Percentiles rank a stretch among this genome's conserved stretches.
Evolutionary conservation across 495 filamentous ascomycete genomes (phyloP).

Genomic region (Penicillium daleae): DNA sequence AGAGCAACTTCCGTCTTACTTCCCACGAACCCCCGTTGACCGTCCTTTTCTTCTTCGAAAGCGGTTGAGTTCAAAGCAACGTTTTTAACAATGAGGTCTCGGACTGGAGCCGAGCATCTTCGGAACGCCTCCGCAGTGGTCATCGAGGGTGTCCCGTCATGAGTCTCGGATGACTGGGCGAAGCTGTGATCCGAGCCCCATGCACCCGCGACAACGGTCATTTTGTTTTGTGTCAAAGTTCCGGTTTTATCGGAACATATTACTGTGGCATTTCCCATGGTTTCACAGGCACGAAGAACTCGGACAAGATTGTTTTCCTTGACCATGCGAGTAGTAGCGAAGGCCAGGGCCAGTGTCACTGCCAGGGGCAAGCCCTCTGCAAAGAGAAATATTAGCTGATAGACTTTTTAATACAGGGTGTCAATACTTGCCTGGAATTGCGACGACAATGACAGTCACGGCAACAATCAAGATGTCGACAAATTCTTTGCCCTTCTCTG

Average conservation of each 20-base stretch:
- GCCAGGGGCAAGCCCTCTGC: constrained; percentile 67
- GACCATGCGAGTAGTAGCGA: constrained; percentile 70
- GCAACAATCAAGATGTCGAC: constrained; percentile 70
- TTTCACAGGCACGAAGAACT: constrained; percentile 67
- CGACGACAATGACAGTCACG: constrained; percentile 72
- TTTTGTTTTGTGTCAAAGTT: constrained; percentile 72
- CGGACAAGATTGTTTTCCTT: constrained; percentile 73
- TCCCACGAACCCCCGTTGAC: constrained; percentile 61
- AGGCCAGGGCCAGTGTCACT: constrained; percentile 70
- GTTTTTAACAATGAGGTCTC: constrained; percentile 59
- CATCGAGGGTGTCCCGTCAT: constrained; percentile 19
- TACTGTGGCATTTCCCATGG: constrained; percentile 73
- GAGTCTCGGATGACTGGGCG: constrained; percentile 39
- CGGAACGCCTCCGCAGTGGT: constrained; percentile 41
- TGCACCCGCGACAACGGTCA: constrained; percentile 69
- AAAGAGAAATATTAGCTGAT: constrained; percentile 18
- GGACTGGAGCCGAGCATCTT: constrained; percentile 43
- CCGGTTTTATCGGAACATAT: constrained; percentile 75
- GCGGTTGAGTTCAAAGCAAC: constrained; percentile 70
- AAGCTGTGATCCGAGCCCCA: constrained; percentile 59
- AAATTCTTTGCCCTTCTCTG: constrained; percentile 65
- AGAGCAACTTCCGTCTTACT: constrained; percentile 75
- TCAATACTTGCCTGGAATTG: constrained; percentile 57
- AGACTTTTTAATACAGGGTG: background rate
- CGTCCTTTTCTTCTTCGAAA: constrained; percentile 64